Evolutionary conservation across 805 yeast species (phyloP), one percentile per base, ranked within the genome.

Genomic region (Schwanniomyces yamadae): DNA sequence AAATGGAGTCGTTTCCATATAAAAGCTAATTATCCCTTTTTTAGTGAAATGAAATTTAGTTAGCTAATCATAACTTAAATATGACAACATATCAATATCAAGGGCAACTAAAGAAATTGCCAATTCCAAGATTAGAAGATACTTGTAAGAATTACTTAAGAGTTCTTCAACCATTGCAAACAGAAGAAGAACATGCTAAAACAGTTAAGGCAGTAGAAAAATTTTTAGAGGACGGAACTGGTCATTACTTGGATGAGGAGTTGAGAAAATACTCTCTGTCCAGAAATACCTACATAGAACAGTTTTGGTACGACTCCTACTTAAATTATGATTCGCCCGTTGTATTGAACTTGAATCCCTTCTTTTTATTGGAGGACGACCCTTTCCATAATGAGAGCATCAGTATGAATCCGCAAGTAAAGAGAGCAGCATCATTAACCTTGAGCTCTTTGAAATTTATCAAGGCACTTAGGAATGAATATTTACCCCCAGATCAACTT

Each of bases 221-320:
- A 44, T 80, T 84, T 59, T 55, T 85, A 39, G 63, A 71, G 37
- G 61, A 73, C 23, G 52, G 71, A 61, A 48, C 59, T 2, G 57
- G 88, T 71, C 14, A 78, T 77, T 35, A 67, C 66, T 37, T 73
- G 77, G 95, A 89, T 53, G 63, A 71, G 18, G 80, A 78, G 47
- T 69, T 89, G 34, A 66, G 80, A 12, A 73, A 72, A 33, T 86
- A 83, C 52, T 63, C 83, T 5, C 70, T 75, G 33, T 64, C 80
- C 11, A 66, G 87, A 43, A 79, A 84, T 33, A 82, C 95, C 2
- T 89, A 84, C 57, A 89, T 89, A 44, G 96, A 89, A 61, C 95
- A 89, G 59, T 89, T 89, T 58, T 89, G 96, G 96, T 89, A 78
- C 59, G 96, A 89, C 55, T 79, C 95, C 1, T 89, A 89, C 58